A percentile compares a stretch with the other conserved stretches of the same genome.
Conservation (phyloP, 129 eudicot genomes). For the Smallanthus sonchifolius region DNA sequence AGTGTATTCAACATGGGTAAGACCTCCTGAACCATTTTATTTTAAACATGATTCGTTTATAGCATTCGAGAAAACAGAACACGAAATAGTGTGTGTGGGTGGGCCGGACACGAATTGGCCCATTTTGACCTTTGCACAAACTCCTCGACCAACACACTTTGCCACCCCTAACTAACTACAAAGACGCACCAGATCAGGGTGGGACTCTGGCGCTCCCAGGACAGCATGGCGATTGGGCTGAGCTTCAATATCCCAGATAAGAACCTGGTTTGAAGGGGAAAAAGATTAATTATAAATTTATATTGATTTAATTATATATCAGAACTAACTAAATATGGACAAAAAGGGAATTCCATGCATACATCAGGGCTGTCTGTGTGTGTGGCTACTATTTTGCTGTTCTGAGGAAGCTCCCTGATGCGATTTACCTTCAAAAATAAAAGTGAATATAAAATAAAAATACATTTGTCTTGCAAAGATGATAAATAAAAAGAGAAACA, state of each 20-base stretch:
- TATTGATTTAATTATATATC: not conserved
- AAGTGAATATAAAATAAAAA: not conserved
- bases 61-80: not conserved
- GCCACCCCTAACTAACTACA: constrained; percentile 10
- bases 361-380: constrained; percentile 99
- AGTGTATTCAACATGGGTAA: not conserved
- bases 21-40: not conserved
- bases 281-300: not conserved
- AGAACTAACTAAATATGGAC: not conserved
- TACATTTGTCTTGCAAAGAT: not conserved
- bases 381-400: constrained; percentile 95
- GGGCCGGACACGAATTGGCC: not conserved
- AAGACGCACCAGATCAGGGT: constrained; percentile 73
- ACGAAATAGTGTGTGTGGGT: not conserved
- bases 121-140: not conserved
- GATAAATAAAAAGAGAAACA: not conserved
- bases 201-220: constrained; percentile 67
- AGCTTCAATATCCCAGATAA: constrained; percentile 90
- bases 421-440: constrained; percentile 71
- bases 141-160: not conserved
- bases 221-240: constrained; percentile 85
- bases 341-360: constrained; percentile 21
- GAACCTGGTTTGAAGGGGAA: constrained; percentile 46
- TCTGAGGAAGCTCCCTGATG: constrained; percentile 92
- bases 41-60: not conserved